Conservation (phyloP, 495 filamentous ascomycete species). For the Amphirosellinia nigrospora region DNA sequence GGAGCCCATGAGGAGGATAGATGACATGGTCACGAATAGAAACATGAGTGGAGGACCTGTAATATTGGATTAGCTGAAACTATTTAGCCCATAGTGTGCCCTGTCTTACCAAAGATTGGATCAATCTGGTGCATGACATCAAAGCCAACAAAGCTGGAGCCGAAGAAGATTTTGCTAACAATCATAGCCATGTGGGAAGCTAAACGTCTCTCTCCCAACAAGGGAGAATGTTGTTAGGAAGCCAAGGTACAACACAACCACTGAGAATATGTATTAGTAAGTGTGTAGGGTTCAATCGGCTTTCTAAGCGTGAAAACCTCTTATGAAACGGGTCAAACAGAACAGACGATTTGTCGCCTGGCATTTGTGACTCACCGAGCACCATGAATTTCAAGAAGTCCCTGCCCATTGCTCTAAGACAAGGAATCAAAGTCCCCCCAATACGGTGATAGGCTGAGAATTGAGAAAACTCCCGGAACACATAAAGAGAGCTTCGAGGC, state of each 20-base stretch:
- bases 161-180: slow-evolving; percentile 82
- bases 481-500: slow-evolving; percentile 89
- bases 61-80: slow-evolving; percentile 56
- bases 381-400: slow-evolving; percentile 91
- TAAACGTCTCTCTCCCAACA: slow-evolving; percentile 78
- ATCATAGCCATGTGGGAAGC: slow-evolving; percentile 81
- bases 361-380: slow-evolving; percentile 44
- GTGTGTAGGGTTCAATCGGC: background rate
- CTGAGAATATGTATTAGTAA: slow-evolving; percentile 35
- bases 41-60: slow-evolving; percentile 72
- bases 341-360: background rate
- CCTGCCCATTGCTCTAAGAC: slow-evolving; percentile 92
- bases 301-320: background rate
- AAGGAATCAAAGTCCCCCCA: slow-evolving; percentile 89
- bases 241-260: slow-evolving; percentile 80
- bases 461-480: slow-evolving; percentile 88
- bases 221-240: slow-evolving; percentile 93
- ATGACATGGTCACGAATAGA: slow-evolving; percentile 84
- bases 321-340: background rate
- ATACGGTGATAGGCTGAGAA: slow-evolving; percentile 87
- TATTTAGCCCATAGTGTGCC: background rate
- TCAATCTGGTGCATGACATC: slow-evolving; percentile 59
- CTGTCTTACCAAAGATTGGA: slow-evolving; percentile 48
- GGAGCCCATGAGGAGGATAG: slow-evolving; percentile 88
- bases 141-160: slow-evolving; percentile 80